Evolutionary conservation across 2,329 filamentous ascomycete species (phyloP), one percentile per base, ranked within the genome.

Genomic region (Dissoconium aciculare): DNA sequence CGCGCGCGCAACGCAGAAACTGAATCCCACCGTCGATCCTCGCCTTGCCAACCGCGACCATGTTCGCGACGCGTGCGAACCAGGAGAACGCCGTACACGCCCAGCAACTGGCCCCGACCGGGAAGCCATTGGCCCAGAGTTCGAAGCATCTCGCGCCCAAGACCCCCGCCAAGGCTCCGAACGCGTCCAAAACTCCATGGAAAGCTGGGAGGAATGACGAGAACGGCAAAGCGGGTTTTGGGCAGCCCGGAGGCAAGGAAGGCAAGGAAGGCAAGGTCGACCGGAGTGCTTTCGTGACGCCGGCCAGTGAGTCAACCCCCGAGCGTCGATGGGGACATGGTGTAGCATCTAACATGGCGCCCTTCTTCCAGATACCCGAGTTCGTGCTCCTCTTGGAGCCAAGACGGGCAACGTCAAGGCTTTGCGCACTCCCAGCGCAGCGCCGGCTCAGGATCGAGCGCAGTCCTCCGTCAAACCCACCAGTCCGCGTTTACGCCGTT

Each of bases 331-430:
- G n/a, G n/a, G n/a, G n/a, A n/a, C n/a, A n/a, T n/a, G n/a, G n/a
- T n/a, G n/a, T n/a, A n/a, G n/a, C n/a, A n/a, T n/a, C n/a, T n/a
- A n/a, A n/a, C n/a, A n/a, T n/a, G n/a, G n/a, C n/a, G n/a, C n/a
- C n/a, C n/a, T n/a, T n/a, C n/a, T n/a, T n/a, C n/a, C 38, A 76
- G 73, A 67, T 33, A 67, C 75, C 30, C 72, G 74, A 36, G 75
- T 64, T 36, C 74, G 87, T 47, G 84, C 85, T 21, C 80, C 83
- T 9, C 62, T 98, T 28, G 87, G 87, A 17, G 78, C 82, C 65
- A 98, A 98, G 58, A 95, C 87, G 1, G 95, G 89, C 31, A 98
- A 98, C 55, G 83, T 81, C 32, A 95, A 92, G 62, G 69, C 64
- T 29, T 67, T 74, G 42, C 74, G 78, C 40, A 75, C 74, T 3